Conservation (phyloP, 2,329 filamentous ascomycete species). For the Metarhizium robertsii region DNA sequence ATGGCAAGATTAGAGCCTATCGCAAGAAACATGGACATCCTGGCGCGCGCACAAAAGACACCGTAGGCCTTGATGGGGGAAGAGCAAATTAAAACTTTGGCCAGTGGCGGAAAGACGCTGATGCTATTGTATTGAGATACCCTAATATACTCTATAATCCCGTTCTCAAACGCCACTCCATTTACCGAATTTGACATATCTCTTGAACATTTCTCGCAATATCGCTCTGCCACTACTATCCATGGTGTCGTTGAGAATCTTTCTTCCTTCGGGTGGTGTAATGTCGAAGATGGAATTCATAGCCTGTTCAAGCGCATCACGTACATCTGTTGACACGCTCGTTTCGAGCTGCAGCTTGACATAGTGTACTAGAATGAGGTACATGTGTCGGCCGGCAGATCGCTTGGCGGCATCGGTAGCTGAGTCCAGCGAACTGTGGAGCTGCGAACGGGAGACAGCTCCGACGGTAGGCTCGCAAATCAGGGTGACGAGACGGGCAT, state of each 20-base stretch:
- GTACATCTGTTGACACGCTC: constrained; percentile 37
- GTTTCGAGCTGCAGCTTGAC: constrained; percentile 52
- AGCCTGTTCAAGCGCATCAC: constrained; percentile 47
- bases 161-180: constrained; percentile 46
- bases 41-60: constrained; percentile 26
- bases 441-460: constrained; percentile 39
- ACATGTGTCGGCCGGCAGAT: constrained; percentile 53
- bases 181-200: constrained; percentile 54
- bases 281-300: constrained; percentile 51
- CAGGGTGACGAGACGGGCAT: constrained; percentile 46
- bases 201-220: constrained; percentile 47
- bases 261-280: constrained; percentile 43
- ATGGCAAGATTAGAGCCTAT: constrained; percentile 48
- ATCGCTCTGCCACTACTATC: constrained; percentile 51
- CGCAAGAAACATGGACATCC: constrained; percentile 51
- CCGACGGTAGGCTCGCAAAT: constrained; percentile 50
- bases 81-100: not conserved
- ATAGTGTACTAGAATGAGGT: constrained; percentile 48
- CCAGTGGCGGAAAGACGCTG: not conserved
- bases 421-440: constrained; percentile 42
- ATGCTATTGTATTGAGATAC: constrained; percentile 6
- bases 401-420: constrained; percentile 52
- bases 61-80: too few species aligned
- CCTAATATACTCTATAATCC: not conserved
- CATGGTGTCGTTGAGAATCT: constrained; percentile 49